Base-by-base conservation (phyloP, 306 rosid species). In the Vigna trinervia region DNA sequence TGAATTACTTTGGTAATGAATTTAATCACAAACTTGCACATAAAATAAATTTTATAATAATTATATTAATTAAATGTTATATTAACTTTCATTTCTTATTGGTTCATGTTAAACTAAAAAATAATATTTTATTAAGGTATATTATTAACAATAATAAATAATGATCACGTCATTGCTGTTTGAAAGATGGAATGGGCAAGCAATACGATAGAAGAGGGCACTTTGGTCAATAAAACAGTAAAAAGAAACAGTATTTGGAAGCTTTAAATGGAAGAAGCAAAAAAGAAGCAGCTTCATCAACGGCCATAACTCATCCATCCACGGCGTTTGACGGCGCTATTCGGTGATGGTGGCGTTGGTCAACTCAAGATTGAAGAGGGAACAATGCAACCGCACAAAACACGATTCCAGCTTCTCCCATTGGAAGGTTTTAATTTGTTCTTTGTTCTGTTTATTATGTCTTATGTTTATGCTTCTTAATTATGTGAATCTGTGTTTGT, bases 361-460 rank as follows among this genome's bases (percentile, higher is more conserved):
- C 46, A 4, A 17, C 51, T 22, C 52, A 26, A 84, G 90, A 71
- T 34, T 86, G 76, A 90, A 86, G 86, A 90, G 98, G 81, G 97
- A 93, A 74, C 84, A 88, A 45, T 90, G 85, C 77, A 69, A 77
- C 48, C 84, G 87, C 75, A 91, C 97, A 11, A 91, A 88, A 46
- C 94, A 93, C 78, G 96, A 85, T 64, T 60, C 88, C 41, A 51
- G 10, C 48, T 93, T 93, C 86, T 88, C 91, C 63, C 51, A 52
- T 2, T 93, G 98, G 97, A 78, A 93, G 98, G 98, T 89, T 63
- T 62, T n/a, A 1, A 15, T 14, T 15, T 6, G 11, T 1, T 0
- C 46, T 9, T 41, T 39, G 12, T 8, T 39, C 45, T 8, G 8
- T 39, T 39, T 39, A 8, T 39, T 39, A 39, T 17, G 58, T 52